Conservation (phyloP, 1,284 basidiomycete species). For the Tilletia horrida region DNA sequence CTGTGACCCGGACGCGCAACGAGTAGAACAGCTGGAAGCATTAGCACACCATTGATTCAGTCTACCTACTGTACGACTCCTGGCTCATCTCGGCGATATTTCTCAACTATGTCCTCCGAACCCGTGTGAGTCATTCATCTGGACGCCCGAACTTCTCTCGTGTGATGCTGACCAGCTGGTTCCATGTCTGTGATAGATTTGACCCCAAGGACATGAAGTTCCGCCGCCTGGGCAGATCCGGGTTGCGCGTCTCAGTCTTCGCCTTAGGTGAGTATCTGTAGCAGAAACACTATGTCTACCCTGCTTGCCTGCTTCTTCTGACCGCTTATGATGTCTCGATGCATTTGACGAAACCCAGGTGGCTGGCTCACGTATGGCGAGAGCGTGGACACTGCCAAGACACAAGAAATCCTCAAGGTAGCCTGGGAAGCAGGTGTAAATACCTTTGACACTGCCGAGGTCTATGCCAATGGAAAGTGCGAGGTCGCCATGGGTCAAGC, state of each 20-base stretch:
- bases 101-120: no score
- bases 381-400: conserved; percentile 34
- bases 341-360: no score
- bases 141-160: no score
- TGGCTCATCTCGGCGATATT: no score
- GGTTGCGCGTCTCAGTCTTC: conserved; percentile 41
- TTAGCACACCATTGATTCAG: no score
- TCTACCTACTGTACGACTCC: no score
- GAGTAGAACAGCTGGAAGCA: no score
- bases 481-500: conserved; percentile 73
- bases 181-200: conserved; percentile 7
- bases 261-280: conserved; percentile 21
- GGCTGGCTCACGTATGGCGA: conserved; percentile 46
- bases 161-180: no score
- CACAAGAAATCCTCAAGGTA: conserved; percentile 35
- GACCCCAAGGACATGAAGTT: conserved; percentile 46
- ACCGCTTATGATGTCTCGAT: no score
- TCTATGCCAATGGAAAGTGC: conserved; percentile 69
- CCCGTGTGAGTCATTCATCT: no score
- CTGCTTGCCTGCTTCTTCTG: no score
- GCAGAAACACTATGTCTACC: conserved; percentile 24
- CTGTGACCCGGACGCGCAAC: no score
- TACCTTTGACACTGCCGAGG: conserved; percentile 68
- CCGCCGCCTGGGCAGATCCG: conserved; percentile 39
- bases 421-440: conserved; percentile 61